Evolutionary conservation across 495 filamentous ascomycete species (phyloP), one percentile per base, ranked within the genome.

Genomic region (Penicillium taxi): DNA sequence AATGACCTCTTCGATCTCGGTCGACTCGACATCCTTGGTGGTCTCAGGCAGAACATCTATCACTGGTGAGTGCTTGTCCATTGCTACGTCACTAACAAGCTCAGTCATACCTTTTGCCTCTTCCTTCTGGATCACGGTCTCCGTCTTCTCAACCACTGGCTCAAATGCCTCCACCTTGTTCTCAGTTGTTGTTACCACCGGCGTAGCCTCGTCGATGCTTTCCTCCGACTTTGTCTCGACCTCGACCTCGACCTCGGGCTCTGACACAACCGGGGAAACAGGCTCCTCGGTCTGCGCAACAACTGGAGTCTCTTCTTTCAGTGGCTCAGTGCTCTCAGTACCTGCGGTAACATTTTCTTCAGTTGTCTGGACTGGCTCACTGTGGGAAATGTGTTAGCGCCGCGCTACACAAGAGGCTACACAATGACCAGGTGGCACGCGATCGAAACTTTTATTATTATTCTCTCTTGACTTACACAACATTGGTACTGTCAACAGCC

Each of bases 391-490:
- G 33, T 19, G 37, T 39, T 18, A 39, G 37, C 19, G 20, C 5
- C 25, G 24, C 30, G 31, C 30, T 18, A 17, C 26, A 20, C 23
- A 35, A 26, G 25, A 9, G 6, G n/a, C 5, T 9, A n/a, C 14
- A 21, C 24, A 9, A 22, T 12, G 16, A 30, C 40, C 20, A 52
- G 44, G 15, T 43, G 21, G 34, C 29, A 44, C 42, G 42, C 45
- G 48, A 43, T n/a, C n/a, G n/a, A n/a, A n/a, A n/a, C n/a, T n/a
- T n/a, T n/a, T n/a, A n/a, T n/a, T n/a, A n/a, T n/a, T n/a, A n/a
- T n/a, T n/a, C n/a, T n/a, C n/a, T n/a, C 6, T 29, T 4, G 17
- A 62, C 65, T 63, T 53, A 74, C 70, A 64, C 41, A 17, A 67
- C 41, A 41, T 59, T 58, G 18, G 59, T 48, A 26, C 58, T 52